These are phyloP conservation scores for Metarhizium guizhouense DNA, from an alignment of 2,329 filamentous ascomycete species.

Conservation along the genomic window DNA sequence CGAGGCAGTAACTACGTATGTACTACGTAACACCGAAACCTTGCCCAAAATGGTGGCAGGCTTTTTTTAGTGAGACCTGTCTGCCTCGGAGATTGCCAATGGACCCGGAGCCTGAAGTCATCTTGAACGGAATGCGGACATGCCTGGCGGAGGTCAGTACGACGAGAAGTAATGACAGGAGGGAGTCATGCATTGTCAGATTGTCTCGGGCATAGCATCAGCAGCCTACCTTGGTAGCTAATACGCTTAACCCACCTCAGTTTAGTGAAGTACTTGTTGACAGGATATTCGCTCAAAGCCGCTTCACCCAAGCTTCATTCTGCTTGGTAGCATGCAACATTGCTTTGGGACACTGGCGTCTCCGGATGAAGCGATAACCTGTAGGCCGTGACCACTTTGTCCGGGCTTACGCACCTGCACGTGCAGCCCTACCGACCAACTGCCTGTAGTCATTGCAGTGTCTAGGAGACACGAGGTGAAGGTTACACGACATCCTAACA, in stretches of 20 bases:
- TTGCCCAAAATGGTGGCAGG: too few relatives aligned
- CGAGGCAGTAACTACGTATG: too few relatives aligned
- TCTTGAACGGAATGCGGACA: not conserved
- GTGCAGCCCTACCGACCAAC: not conserved
- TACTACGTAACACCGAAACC: too few relatives aligned
- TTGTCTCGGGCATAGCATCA: not conserved
- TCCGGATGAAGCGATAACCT: too few relatives aligned
- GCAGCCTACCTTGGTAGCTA: not conserved
- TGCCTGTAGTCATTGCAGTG: not conserved
- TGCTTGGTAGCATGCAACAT: not conserved
- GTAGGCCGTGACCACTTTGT: not conserved
- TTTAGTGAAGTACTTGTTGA: not conserved
- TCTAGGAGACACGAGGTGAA: not conserved
- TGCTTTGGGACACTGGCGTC: not conserved
- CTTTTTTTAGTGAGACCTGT: too few relatives aligned
- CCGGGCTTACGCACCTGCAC: not conserved
- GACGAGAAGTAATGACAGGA: not conserved
- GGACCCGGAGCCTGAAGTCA: not conserved
- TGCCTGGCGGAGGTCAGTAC: not conserved
- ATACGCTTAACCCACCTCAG: too few relatives aligned
- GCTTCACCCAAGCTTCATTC: not conserved
- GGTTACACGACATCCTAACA: not conserved
- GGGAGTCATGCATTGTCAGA: not conserved
- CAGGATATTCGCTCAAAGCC: not conserved
- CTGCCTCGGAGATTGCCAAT: not conserved